Evolutionary conservation across 2,329 filamentous ascomycete species (phyloP), one percentile per base, ranked within the genome.

Genomic region (Elsinoe arachidis): DNA sequence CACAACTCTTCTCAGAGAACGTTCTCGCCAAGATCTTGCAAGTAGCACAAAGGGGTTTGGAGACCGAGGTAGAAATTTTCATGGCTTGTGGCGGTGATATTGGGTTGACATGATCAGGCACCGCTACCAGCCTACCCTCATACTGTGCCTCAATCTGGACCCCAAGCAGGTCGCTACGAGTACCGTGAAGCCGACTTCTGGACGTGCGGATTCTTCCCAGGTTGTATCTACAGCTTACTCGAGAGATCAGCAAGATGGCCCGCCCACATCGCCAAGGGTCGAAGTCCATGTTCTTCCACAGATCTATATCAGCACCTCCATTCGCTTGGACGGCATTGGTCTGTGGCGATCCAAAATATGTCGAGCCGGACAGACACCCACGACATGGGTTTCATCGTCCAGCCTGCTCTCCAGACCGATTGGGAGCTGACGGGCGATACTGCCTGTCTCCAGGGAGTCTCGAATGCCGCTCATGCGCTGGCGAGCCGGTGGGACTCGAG

Each of bases 361-460:
- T 51, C 55, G 7, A 65, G 59, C 59, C 72, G 75, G 30, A 79
- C 70, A 3, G 76, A 80, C 56, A 81, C 78, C 0, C 79, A 81
- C 58, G 78, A 81, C 41, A 72, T 81, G 58, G 77, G 78, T 0
- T 81, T 81, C 61, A 80, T 81, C 23, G 72, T 80, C 3, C 72
- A 75, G 53, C 78, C 78, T 0, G 73, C 76, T 1, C 63, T 79
- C 0, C 71, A 72, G 19, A 69, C 72, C 26, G 73, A 77, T 26
- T 80, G 73, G 73, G 74, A 78, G 38, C 63, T 80, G 4, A 75
- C 71, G 0, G 72, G 72, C 0, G 71, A 74, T 47, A 47, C 58
- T 7, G 60, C 68, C n/a, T 75, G 73, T 39, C 59, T 77, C 0
- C 60, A 69, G 3, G 72, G 72, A 2, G 69, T 79, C 2, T 58